Base-by-base conservation (phyloP, 495 filamentous ascomycete genomes). In the Aspergillus biplanus region DNA sequence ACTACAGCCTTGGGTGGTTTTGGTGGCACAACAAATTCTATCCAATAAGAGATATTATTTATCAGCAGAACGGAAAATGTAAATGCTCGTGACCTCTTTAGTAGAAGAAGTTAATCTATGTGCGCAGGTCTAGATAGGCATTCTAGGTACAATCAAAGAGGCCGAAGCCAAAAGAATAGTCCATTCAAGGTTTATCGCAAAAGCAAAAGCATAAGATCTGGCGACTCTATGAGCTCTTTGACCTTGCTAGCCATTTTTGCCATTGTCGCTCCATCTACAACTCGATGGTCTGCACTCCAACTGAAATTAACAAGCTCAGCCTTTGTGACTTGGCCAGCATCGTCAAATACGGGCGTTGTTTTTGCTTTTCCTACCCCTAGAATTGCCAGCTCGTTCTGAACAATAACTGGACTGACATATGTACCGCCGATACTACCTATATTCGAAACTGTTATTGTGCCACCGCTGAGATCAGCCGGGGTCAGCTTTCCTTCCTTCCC, bases 381-480 rank as follows among this genome's bases (percentile, higher is more conserved):
- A 70, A 99, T 98, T 9, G 92, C 92, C 21, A 97, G 90, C 73
- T 99, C 94, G 47, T 82, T 89, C 49, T 89, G 85, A 31, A 96
- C 89, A 61, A 98, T 89, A n/a, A 99, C 88, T 1, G 96, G 96
- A 5, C 88, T 86, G 31, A 98, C 87, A 67, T 96, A 96, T 0
- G 90, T 94, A 4, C 96, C 96, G 16, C 96, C 96, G 46, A 99
- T 92, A 65, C 86, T 96, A n/a, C 96, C 96, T 63, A 99, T 93
- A 69, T 99, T 99, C 62, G 92, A 96, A 32, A 99, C 86, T 0
- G 96, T 97, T 69, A 99, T 92, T 0, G 95, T 97, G 4, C 92
- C 93, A 35, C 93, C 93, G 53, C 76, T 85, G 55, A 98, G 76
- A 75, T 99, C 93, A 8, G 86, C 81, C 5, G 88, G 79, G 0